These are phyloP conservation scores for Puccinia brachypodii DNA, from an alignment of 1,284 basidiomycete genomes.

Conservation along the genomic window DNA sequence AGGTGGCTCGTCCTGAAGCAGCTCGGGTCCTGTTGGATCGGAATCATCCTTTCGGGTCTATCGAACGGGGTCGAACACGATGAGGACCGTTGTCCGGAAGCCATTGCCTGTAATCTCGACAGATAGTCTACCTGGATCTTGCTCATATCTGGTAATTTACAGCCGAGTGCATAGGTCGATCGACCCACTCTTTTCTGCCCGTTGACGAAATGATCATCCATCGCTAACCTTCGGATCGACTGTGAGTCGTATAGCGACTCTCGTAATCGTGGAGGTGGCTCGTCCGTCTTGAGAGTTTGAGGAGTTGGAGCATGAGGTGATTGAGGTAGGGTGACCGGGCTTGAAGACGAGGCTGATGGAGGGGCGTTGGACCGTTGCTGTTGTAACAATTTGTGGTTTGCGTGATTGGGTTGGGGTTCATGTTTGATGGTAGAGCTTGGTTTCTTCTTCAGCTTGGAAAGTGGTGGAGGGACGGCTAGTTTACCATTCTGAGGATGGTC, in stretches of 20 bases:
- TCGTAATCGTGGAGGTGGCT: background rate
- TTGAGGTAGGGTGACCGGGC: background rate
- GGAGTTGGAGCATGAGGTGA: background rate
- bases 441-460: background rate
- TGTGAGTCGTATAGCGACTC: constrained; percentile 28
- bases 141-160: constrained; percentile 40
- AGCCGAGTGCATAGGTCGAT: constrained; percentile 38
- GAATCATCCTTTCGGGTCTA: background rate
- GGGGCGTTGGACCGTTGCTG: background rate
- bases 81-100: background rate
- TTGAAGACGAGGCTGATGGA: background rate
- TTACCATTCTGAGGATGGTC: background rate
- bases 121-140: constrained; percentile 31
- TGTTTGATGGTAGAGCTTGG: background rate
- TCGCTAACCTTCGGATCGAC: constrained; percentile 2
- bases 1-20: background rate
- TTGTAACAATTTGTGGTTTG: no score
- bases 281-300: background rate
- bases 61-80: constrained; percentile 13
- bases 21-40: background rate
- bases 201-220: constrained; percentile 24
- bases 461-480: background rate
- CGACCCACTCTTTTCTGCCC: constrained; percentile 17
- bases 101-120: constrained; percentile 26
- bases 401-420: background rate